These are phyloP conservation scores for Ottelia alismoides DNA, from an alignment of 106 monocot genomes.

Conservation along the genomic window DNA sequence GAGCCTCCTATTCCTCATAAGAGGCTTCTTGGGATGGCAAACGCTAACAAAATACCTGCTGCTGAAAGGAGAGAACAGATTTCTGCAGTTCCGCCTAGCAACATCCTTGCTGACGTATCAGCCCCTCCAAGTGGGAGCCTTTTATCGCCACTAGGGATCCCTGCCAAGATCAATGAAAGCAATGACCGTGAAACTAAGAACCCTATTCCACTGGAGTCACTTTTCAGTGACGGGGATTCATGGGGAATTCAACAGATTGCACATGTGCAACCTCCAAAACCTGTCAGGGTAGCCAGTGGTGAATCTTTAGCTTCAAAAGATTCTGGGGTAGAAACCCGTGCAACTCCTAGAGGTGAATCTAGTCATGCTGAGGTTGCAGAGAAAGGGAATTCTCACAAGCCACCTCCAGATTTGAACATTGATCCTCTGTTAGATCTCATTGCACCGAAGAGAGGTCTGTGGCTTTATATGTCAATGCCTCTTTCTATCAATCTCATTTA, in stretches of 20 bases:
- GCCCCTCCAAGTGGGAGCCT: no score
- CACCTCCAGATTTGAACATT: neutral
- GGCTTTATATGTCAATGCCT: no score
- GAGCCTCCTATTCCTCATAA: slow-evolving; percentile 13
- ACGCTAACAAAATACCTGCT: neutral
- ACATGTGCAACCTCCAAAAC: neutral
- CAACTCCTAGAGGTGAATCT: no score
- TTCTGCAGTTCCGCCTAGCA: no score
- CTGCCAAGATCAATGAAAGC: neutral
- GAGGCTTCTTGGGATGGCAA: slow-evolving; percentile 5
- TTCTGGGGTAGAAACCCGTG: neutral
- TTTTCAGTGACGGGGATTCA: slow-evolving; percentile 1
- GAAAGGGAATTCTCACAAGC: neutral
- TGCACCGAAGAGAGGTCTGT: slow-evolving; percentile 1
- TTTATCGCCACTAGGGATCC: neutral
- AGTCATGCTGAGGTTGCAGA: neutral
- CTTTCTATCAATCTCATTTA: no score
- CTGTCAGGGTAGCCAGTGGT: neutral
- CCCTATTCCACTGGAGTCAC: neutral
- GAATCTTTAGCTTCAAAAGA: slow-evolving; percentile 7
- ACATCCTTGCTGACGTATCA: no score
- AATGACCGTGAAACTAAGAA: neutral
- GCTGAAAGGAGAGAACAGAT: neutral
- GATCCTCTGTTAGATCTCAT: neutral
- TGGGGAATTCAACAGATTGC: neutral